These are phyloP conservation scores for Solanum chilense DNA, from an alignment of 257 asterid species.

Conservation along the genomic window DNA sequence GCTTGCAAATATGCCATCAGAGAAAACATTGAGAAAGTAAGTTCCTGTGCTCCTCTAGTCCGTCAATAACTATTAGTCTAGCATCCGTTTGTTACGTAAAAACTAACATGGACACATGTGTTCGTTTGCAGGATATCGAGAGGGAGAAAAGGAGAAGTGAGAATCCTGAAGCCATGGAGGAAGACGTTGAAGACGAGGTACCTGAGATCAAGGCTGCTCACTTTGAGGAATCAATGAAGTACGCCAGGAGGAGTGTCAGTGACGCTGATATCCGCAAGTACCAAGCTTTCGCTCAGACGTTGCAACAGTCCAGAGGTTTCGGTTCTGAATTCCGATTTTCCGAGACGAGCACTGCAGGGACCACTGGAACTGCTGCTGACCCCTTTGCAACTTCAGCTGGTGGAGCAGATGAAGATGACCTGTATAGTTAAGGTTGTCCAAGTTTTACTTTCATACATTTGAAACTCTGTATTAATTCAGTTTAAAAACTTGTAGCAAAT, in stretches of 20 bases:
- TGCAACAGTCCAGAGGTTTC: slow-evolving; percentile 59
- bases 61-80: not conserved
- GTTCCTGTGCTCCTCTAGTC: not conserved
- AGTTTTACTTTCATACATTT: not conserved
- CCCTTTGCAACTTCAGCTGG: slow-evolving; percentile 32
- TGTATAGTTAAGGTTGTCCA: slow-evolving; percentile 16
- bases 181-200: slow-evolving; percentile 44
- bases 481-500: not conserved
- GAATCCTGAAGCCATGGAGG: slow-evolving; percentile 64
- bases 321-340: slow-evolving; percentile 41
- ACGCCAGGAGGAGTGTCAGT: slow-evolving; percentile 45
- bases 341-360: slow-evolving; percentile 11
- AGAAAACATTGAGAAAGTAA: slow-evolving; percentile 83
- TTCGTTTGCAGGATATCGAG: slow-evolving; percentile 45
- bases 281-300: slow-evolving; percentile 47
- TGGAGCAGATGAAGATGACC: slow-evolving; percentile 30
- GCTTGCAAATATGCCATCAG: slow-evolving; percentile 88
- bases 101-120: no score
- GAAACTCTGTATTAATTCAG: not conserved
- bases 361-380: slow-evolving; percentile 14
- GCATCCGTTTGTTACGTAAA: not conserved
- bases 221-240: slow-evolving; percentile 59
- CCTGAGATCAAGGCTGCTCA: slow-evolving; percentile 46
- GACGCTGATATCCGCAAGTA: slow-evolving; percentile 49
- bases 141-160: slow-evolving; percentile 35